Conservation (phyloP, 257 asterid genomes). For the Rehmannia glutinosa region DNA sequence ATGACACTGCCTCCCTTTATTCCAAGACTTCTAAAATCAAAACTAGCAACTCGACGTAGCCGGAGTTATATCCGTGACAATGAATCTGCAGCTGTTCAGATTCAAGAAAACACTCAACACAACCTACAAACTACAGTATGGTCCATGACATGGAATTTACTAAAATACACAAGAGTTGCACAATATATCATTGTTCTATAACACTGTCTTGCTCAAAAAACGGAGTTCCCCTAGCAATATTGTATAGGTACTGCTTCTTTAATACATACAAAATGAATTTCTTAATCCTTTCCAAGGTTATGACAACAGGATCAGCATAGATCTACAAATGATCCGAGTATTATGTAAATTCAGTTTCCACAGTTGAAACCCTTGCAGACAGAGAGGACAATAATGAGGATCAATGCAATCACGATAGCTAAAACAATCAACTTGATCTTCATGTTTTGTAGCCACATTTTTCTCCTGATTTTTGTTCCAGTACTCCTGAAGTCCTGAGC, state of each 20-base stretch:
- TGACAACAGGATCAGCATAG: constrained; percentile 4
- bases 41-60: too few species aligned
- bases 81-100: neutral
- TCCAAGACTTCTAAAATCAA: too few species aligned
- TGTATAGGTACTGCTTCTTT: constrained; percentile 18
- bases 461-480: constrained; percentile 71
- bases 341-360: constrained; percentile 25
- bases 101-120: neutral
- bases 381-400: constrained; percentile 75
- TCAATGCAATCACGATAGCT: constrained; percentile 64
- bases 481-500: constrained; percentile 77
- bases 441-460: constrained; percentile 94
- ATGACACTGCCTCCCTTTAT: too few species aligned
- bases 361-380: constrained; percentile 73
- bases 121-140: neutral
- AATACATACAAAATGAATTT: constrained; percentile 32
- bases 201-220: constrained; percentile 4
- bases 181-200: neutral
- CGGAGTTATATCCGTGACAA: neutral
- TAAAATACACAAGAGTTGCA: constrained; percentile 13
- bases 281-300: constrained; percentile 8
- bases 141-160: neutral
- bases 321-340: constrained; percentile 12
- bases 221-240: constrained; percentile 18
- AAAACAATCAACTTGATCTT: constrained; percentile 75